Percentiles rank a stretch among this genome's conserved stretches.
phyloP scores from a whole-genome alignment of 2,329 filamentous ascomycete genomes.

The Ophidiomyces ophidiicola region DNA sequence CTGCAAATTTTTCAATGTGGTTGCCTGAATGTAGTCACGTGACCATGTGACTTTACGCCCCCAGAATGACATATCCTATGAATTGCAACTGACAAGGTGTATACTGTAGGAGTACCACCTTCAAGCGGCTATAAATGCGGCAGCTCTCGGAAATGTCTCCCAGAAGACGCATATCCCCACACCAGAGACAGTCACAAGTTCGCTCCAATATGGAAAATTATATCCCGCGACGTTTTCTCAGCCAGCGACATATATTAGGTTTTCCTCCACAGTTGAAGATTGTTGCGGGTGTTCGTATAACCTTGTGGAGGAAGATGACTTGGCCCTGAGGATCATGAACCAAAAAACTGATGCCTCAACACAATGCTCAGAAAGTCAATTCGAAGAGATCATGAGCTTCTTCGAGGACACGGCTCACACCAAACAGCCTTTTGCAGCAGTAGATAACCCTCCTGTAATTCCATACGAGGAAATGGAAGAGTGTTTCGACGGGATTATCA shows the following conservation, averaged over 20 bases:
- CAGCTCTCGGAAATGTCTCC: slow-evolving; percentile 48
- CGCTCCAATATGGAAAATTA: slow-evolving; percentile 74
- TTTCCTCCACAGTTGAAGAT: slow-evolving; percentile 96
- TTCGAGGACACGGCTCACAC: slow-evolving; percentile 78
- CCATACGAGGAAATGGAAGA: slow-evolving; percentile 64
- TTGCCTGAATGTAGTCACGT: slow-evolving; percentile 30
- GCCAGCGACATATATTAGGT: slow-evolving; percentile 88
- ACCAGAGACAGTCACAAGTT: slow-evolving; percentile 50
- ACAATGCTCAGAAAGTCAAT: slow-evolving; percentile 75
- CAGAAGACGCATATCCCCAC: slow-evolving; percentile 53
- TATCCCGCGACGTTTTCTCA: slow-evolving; percentile 71
- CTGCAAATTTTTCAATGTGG: slow-evolving; percentile 20
- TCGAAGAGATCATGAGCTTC: slow-evolving; percentile 87
- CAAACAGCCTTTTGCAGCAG: slow-evolving; percentile 75
- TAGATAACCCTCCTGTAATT: slow-evolving; percentile 74
- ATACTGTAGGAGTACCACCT: slow-evolving; percentile 75
- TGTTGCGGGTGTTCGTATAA: slow-evolving; percentile 84
- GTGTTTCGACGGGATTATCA: slow-evolving; percentile 48
- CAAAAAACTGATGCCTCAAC: slow-evolving; percentile 52
- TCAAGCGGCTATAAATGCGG: slow-evolving; percentile 65
- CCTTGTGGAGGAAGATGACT: slow-evolving; percentile 83
- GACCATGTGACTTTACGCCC: slow-evolving; percentile 17
- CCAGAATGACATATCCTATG: background rate
- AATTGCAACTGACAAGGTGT: slow-evolving; percentile 4
- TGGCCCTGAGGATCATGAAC: slow-evolving; percentile 74